phyloP scores from a whole-genome alignment of 140 eudicot species.

The Cichorium intybus region DNA sequence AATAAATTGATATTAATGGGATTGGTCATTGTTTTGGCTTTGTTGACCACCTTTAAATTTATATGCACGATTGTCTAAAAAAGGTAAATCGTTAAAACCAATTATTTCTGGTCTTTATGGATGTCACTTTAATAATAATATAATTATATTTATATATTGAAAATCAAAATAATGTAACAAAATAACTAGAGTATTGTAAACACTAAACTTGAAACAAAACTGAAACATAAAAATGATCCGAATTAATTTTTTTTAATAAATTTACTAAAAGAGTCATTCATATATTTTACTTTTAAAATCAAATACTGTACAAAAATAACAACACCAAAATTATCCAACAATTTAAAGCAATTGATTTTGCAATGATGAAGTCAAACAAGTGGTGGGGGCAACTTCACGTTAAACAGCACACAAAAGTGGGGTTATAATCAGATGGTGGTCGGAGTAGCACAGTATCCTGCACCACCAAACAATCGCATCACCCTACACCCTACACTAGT shows the following conservation, averaged over 20 bases:
- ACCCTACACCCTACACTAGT: slow-evolving; percentile 23
- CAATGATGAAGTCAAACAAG: slow-evolving; percentile 19
- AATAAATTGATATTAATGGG: slow-evolving; percentile 25
- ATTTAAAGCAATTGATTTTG: slow-evolving; percentile 1
- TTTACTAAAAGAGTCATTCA: too few relatives aligned
- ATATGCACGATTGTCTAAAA: background rate
- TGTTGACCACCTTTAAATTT: slow-evolving; percentile 1
- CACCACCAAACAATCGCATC: slow-evolving; percentile 23
- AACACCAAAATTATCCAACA: background rate
- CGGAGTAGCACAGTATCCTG: slow-evolving; percentile 19
- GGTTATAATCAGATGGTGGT: slow-evolving; percentile 30
- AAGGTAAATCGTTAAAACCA: background rate
- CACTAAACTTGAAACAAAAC: too few relatives aligned
- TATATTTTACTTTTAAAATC: too few relatives aligned
- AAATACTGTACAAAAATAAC: too few relatives aligned
- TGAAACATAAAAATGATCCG: too few relatives aligned
- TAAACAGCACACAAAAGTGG: slow-evolving; percentile 5
- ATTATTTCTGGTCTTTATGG: background rate
- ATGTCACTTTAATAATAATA: background rate
- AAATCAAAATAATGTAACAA: too few relatives aligned
- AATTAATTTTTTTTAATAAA: too few relatives aligned
- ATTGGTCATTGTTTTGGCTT: slow-evolving; percentile 25
- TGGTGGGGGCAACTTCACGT: slow-evolving; percentile 10
- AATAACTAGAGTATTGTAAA: too few relatives aligned
- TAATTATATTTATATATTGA: background rate